Percentiles rank a stretch among this genome's conserved stretches.
Conservation (phyloP, 768 basidiomycete genomes). For the Pisolithus albus region DNA sequence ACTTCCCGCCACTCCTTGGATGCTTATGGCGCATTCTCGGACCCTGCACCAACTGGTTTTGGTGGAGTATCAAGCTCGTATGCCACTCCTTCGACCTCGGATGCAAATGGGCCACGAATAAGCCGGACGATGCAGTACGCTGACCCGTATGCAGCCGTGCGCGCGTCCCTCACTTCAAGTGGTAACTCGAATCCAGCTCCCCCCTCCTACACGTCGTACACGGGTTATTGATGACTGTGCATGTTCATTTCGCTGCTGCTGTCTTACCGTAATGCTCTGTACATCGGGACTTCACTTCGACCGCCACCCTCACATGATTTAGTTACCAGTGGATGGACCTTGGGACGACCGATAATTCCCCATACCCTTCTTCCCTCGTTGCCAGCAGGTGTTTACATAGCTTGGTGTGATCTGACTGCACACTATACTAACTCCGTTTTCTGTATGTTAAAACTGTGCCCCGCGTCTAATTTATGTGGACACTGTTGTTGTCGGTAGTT, state of each 20-base stretch:
- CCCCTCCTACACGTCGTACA: slow-evolving; percentile 50
- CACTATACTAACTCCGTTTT: no score
- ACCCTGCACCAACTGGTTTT: slow-evolving; percentile 77
- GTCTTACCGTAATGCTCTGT: neutral
- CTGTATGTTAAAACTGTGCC: no score
- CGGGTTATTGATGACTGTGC: slow-evolving; percentile 39
- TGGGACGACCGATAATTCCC: no score
- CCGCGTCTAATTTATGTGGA: neutral
- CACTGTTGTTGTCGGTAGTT: neutral
- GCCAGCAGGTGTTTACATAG: no score
- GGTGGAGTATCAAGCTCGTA: slow-evolving; percentile 34
- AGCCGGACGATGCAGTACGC: slow-evolving; percentile 94
- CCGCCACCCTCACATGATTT: neutral
- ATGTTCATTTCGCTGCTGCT: neutral
- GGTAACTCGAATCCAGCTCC: slow-evolving; percentile 33
- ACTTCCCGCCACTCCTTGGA: slow-evolving; percentile 68
- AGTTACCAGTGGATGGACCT: no score
- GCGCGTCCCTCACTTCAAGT: slow-evolving; percentile 43
- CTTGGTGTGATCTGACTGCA: no score
- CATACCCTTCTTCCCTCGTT: no score
- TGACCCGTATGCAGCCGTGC: slow-evolving; percentile 79
- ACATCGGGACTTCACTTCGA: neutral
- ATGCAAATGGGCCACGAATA: slow-evolving; percentile 40
- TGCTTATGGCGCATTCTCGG: slow-evolving; percentile 85
- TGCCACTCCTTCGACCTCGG: slow-evolving; percentile 27